Evolutionary conservation across 352 stramenopile genomes (phyloP).

Genomic region (Globisporangium spinosum): DNA sequence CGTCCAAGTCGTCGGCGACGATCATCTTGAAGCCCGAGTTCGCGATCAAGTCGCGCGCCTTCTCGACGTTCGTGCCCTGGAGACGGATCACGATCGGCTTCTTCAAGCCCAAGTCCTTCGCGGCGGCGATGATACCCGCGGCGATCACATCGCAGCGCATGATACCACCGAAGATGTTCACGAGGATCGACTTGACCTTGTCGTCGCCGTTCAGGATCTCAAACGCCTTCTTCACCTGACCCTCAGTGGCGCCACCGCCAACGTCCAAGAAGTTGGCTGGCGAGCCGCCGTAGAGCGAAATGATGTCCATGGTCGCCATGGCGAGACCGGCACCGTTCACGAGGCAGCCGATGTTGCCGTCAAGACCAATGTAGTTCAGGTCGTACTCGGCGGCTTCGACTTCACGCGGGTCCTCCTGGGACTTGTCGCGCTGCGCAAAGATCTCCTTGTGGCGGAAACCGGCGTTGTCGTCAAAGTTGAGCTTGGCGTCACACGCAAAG

Average conservation of each 20-base stretch:
- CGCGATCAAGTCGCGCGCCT: conserved; percentile 92
- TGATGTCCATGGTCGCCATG: conserved; percentile 99
- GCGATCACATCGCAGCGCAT: conserved; percentile 98
- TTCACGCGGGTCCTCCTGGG: conserved; percentile 95
- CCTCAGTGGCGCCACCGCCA: conserved; percentile 91
- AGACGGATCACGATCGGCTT: conserved; percentile 98
- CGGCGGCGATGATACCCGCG: conserved; percentile 94
- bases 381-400: conserved; percentile 92
- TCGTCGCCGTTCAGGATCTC: conserved; percentile 88
- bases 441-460: conserved; percentile 96
- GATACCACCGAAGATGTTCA: conserved; percentile 99
- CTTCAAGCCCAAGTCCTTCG: conserved; percentile 94
- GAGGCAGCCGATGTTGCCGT: conserved; percentile 99
- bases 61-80: conserved; percentile 96
- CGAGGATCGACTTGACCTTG: conserved; percentile 96
- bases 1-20: conserved; percentile 92
- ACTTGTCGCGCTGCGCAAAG: conserved; percentile 87
- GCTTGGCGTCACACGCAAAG: conserved; percentile 96
- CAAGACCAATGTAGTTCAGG: conserved; percentile 99
- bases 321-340: conserved; percentile 98
- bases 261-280: conserved; percentile 99
- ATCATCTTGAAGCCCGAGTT: conserved; percentile 94
- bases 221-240: conserved; percentile 88
- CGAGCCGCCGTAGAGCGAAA: conserved; percentile 95
- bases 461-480: conserved; percentile 99